Evolutionary conservation across 1,139 yeast genomes (phyloP).

Genomic region (Zygosaccharomyces sapae): DNA sequence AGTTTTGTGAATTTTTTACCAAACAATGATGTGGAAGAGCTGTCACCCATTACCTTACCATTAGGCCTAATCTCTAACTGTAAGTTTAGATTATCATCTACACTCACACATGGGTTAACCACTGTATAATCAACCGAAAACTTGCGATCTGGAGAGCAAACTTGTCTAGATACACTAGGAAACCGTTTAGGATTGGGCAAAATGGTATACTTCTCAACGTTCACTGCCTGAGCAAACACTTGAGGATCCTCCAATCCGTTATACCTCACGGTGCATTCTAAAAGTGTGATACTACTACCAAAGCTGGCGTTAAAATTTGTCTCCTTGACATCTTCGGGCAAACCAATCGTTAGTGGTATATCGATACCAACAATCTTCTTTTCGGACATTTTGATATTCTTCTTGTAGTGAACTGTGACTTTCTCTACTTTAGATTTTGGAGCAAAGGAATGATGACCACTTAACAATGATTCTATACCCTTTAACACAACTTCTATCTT

Average conservation of each 20-base stretch:
- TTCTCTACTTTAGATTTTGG: conserved; percentile 45
- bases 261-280: conserved; percentile 32
- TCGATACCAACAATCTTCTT: conserved; percentile 50
- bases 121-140: conserved; percentile 25
- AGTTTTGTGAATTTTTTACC: conserved; percentile 39
- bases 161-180: conserved; percentile 24
- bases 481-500: conserved; percentile 48
- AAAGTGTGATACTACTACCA: conserved; percentile 30
- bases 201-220: conserved; percentile 33
- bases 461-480: conserved; percentile 34
- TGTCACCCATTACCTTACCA: conserved; percentile 15
- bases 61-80: conserved; percentile 41
- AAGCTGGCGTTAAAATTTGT: conserved; percentile 37
- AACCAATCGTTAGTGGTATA: conserved; percentile 54
- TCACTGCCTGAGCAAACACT: conserved; percentile 27
- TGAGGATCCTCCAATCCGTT: conserved; percentile 14
- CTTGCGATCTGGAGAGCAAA: conserved; percentile 31
- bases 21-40: conserved; percentile 13
- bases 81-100: conserved; percentile 45
- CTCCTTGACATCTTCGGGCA: conserved; percentile 50
- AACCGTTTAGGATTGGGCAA: conserved; percentile 27
- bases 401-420: conserved; percentile 25
- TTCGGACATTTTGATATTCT: conserved; percentile 40
- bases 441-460: conserved; percentile 20
- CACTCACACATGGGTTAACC: conserved; percentile 39